Base-by-base conservation (phyloP, 164 flowering plant species). In the Macadamia integrifolia region DNA sequence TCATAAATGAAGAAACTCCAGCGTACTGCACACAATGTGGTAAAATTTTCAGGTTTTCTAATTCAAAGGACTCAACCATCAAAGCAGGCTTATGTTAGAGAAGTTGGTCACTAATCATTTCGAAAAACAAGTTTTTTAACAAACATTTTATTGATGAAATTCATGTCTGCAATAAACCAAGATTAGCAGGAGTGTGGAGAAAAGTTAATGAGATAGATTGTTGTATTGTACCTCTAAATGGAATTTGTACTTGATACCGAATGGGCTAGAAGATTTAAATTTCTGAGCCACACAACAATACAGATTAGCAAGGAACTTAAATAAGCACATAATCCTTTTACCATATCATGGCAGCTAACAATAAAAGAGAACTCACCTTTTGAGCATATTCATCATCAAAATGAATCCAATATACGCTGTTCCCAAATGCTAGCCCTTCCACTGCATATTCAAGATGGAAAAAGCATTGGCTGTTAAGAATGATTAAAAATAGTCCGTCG, bases 181-280 rank as follows among this genome's bases (percentile, higher is more conserved):
- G 9, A 46, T 46, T 46, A 46, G 50, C 50, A 46, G 13, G 50
- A 46, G 6, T 46, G 3, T 46, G 13, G 13, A 46, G 50, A 1
- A 46, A 3, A 8, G 50, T 46, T 8, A 53, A 12, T 17, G 14
- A 53, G 6, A 53, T 14, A 53, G 6, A 53, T 14, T 53, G 57
- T 87, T 14, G 14, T 0, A 53, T 14, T 53, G 57, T 87, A 94
- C 98, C 97, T 92, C 98, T 15, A 92, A 82, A 66, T 95, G 99
- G 77, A 92, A 95, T 72, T 82, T 79, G 83, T 95, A 95, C 82
- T 89, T 77, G 83, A 92, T 89, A 31, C 99, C 99, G 68, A 87
- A 92, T 56, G 98, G 97, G 71, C 76, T 79, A 43, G 97, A 88
- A n/a, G 89, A 76, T 52, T 76, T 86, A 66, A 92, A 95, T 82